These are phyloP conservation scores for Rhizophlyctis rosea DNA, from an alignment of 192 early-diverging fungal species.

Conservation along the genomic window DNA sequence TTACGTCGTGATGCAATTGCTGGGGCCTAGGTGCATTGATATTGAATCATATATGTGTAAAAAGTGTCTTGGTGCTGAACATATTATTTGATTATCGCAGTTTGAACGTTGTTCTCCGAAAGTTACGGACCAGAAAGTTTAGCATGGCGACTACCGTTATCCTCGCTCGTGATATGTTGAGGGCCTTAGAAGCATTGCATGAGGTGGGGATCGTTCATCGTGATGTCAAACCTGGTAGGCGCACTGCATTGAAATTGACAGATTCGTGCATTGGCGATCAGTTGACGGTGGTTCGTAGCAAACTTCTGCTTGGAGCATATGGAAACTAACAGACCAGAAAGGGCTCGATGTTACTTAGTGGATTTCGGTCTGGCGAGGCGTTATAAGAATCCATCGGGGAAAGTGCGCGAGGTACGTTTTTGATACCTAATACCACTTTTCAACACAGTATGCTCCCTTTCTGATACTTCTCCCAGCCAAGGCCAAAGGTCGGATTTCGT, in stretches of 20 bases:
- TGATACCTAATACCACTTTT: not conserved
- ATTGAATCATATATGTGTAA: not conserved
- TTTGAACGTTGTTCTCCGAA: constrained; percentile 32
- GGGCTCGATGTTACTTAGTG: constrained; percentile 42
- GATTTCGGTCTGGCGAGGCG: constrained; percentile 52
- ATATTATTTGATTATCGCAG: constrained; percentile 45
- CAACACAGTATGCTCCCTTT: too few species aligned
- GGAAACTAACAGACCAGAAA: not conserved
- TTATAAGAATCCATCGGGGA: constrained; percentile 27
- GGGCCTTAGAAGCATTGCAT: constrained; percentile 45
- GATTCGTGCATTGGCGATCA: not conserved
- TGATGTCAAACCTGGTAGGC: constrained; percentile 54
- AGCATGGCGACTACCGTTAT: constrained; percentile 37
- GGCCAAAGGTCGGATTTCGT: constrained; percentile 51
- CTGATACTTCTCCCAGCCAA: constrained; percentile 36
- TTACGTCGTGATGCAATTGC: constrained; percentile 56
- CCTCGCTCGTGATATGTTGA: constrained; percentile 51
- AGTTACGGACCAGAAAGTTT: constrained; percentile 39
- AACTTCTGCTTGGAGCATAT: constrained; percentile 36
- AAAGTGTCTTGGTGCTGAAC: not conserved
- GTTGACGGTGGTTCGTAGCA: constrained; percentile 22
- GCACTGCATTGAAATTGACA: not conserved
- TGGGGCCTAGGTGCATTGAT: constrained; percentile 46
- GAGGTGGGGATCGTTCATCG: constrained; percentile 50
- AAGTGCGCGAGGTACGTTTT: constrained; percentile 32